Evolutionary conservation across 1,284 basidiomycete species (phyloP).

Genomic region (Singerocomus rubriflavus): DNA sequence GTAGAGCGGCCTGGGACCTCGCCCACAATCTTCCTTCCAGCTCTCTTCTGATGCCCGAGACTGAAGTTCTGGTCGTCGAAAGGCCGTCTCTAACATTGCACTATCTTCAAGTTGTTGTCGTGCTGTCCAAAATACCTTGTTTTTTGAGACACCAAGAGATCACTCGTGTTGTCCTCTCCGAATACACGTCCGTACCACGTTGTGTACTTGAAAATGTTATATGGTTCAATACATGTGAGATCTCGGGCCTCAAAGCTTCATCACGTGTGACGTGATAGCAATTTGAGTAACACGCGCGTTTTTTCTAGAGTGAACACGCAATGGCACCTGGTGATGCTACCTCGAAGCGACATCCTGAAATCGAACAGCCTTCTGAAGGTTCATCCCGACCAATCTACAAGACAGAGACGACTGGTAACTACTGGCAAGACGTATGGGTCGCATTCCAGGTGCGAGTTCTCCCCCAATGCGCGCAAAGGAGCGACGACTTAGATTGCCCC

Average conservation of each 20-base stretch:
- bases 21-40: conserved; percentile 30
- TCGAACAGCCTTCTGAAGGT: conserved; percentile 5
- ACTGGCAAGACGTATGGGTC: conserved; percentile 41
- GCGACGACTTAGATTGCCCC: conserved; percentile 16
- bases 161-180: not conserved
- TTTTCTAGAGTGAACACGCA: not conserved
- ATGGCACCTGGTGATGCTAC: conserved; percentile 14
- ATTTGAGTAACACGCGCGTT: not conserved
- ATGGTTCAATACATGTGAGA: too few relatives aligned
- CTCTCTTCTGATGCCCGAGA: conserved; percentile 8
- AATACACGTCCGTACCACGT: not conserved
- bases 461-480: not conserved
- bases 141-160: not conserved
- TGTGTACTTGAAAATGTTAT: not conserved
- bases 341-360: conserved; percentile 6
- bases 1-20: conserved; percentile 33
- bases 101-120: not conserved
- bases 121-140: not conserved
- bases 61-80: not conserved
- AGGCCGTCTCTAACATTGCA: not conserved
- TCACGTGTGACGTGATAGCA: too few relatives aligned
- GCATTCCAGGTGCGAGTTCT: conserved; percentile 41
- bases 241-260: too few relatives aligned
- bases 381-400: conserved; percentile 36
- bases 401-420: conserved; percentile 43